phyloP scores from a whole-genome alignment of 306 rosid genomes.

The Trifolium dubium region DNA sequence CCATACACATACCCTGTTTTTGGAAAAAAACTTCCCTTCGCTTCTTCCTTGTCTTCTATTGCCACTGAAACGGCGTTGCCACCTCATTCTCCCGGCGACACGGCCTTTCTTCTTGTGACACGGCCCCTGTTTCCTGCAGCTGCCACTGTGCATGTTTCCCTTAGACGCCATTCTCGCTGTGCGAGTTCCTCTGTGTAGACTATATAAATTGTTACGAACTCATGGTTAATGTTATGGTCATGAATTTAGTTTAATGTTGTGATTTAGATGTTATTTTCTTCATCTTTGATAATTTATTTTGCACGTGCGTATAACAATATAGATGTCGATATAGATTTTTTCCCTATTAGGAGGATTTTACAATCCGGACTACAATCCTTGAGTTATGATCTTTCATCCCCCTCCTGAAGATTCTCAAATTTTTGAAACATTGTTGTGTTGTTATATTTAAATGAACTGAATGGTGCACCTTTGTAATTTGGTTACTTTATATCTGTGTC shows the following conservation, averaged over 20 bases:
- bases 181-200: neutral
- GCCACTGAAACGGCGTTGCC: neutral
- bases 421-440: neutral
- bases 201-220: neutral
- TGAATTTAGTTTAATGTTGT: neutral
- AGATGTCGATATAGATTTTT: neutral
- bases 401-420: neutral
- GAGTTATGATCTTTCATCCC: neutral
- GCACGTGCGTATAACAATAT: neutral
- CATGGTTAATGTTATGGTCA: neutral
- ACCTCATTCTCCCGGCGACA: neutral
- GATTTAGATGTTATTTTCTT: neutral
- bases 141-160: too few species aligned
- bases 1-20: neutral
- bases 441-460: constrained; percentile 35
- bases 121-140: too few species aligned
- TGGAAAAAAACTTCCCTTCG: neutral
- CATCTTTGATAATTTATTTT: neutral
- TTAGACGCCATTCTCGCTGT: neutral
- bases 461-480: constrained; percentile 8
- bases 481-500: neutral
- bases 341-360: neutral
- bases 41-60: neutral
- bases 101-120: too few species aligned
- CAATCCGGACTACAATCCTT: neutral